Conservation (phyloP, 306 rosid genomes). For the Dicorynia guianensis region DNA sequence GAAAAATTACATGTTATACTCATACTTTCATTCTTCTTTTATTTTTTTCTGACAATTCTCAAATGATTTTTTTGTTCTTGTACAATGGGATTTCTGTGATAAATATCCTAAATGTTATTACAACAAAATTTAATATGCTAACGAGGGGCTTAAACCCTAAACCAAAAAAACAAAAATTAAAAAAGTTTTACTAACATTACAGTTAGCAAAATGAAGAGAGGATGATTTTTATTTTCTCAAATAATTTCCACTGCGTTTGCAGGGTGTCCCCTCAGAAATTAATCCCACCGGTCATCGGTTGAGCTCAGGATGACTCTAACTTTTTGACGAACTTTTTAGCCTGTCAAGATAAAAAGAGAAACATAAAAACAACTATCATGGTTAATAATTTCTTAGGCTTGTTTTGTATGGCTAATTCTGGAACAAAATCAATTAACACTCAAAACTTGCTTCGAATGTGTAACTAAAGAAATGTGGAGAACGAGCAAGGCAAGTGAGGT, state of each 20-base stretch:
- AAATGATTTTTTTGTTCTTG: too few species aligned
- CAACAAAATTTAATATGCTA: too few species aligned
- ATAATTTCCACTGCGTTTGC: constrained; percentile 43
- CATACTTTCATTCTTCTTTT: too few species aligned
- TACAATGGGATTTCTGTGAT: too few species aligned
- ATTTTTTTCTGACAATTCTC: too few species aligned
- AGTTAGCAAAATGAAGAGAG: constrained; percentile 35
- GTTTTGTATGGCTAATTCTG: background rate
- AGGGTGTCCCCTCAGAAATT: constrained; percentile 23
- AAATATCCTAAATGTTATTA: too few species aligned
- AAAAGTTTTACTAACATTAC: constrained; percentile 23
- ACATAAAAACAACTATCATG: constrained; percentile 33
- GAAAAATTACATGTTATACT: too few species aligned
- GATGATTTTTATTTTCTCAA: constrained; percentile 48
- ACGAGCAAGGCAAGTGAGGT: too few species aligned
- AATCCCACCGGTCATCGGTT: constrained; percentile 27
- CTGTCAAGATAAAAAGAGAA: constrained; percentile 49
- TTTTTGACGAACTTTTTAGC: constrained; percentile 70
- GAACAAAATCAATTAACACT: constrained; percentile 12
- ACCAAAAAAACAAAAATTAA: background rate
- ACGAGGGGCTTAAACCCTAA: background rate
- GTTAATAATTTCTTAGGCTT: background rate
- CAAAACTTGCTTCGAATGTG: background rate
- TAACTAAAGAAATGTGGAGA: background rate
- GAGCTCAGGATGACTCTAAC: constrained; percentile 64